Evolutionary conservation across 768 basidiomycete species (phyloP).

Genomic region (Leccinum rimulosum): DNA sequence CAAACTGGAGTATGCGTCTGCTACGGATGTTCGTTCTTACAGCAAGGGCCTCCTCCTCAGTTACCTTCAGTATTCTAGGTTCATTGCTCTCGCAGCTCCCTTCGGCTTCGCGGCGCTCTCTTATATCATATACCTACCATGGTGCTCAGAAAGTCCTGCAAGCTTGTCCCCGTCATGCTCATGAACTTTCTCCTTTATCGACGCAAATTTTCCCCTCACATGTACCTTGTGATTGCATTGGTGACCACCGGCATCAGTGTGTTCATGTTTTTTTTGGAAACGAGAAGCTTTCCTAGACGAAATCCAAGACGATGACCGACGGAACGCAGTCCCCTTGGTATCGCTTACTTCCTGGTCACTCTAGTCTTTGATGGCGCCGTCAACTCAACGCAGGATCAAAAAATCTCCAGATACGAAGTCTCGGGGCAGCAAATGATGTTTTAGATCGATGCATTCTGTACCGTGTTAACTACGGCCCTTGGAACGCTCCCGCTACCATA

Average conservation of each 20-base stretch:
- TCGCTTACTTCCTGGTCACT: slow-evolving; percentile 78
- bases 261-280: slow-evolving; percentile 82
- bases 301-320: slow-evolving; percentile 33
- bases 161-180: slow-evolving; percentile 96
- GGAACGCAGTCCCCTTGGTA: slow-evolving; percentile 50
- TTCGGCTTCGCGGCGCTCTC: slow-evolving; percentile 95
- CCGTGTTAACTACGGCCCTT: slow-evolving; percentile 65
- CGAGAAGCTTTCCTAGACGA: slow-evolving; percentile 41
- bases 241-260: slow-evolving; percentile 89
- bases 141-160: slow-evolving; percentile 98
- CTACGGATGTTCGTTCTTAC: slow-evolving; percentile 34
- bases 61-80: slow-evolving; percentile 81
- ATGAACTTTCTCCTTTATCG: slow-evolving; percentile 97
- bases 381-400: slow-evolving; percentile 96
- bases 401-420: slow-evolving; percentile 74
- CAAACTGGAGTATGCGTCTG: slow-evolving; percentile 24
- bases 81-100: slow-evolving; percentile 89
- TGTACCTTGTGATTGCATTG: slow-evolving; percentile 92
- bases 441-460: slow-evolving; percentile 90
- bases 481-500: slow-evolving; percentile 73
- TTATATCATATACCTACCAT: slow-evolving; percentile 98
- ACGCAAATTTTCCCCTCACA: slow-evolving; percentile 87
- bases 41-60: slow-evolving; percentile 56
- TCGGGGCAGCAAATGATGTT: slow-evolving; percentile 99
- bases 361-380: slow-evolving; percentile 88